A percentile compares a stretch with the other conserved stretches of the same genome.
These are phyloP conservation scores for Symbiodinium pilosum DNA, from an alignment of 73 alveolate genomes.

Conservation along the genomic window DNA sequence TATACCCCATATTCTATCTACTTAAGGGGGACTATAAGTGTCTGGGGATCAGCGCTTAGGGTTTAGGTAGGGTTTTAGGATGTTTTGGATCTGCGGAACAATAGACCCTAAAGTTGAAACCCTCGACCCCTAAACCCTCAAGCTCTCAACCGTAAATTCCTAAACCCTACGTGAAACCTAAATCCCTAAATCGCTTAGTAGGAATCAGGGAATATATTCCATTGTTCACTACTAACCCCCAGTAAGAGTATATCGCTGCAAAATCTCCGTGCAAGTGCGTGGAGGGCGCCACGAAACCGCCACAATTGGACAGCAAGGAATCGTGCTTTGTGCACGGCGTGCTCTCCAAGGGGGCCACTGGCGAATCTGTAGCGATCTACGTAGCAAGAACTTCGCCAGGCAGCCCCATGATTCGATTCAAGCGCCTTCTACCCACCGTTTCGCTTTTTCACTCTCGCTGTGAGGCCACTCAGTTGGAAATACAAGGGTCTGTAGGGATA, in stretches of 20 bases:
- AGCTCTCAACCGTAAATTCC: not conserved
- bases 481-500: too few species aligned
- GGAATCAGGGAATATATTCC: too few species aligned
- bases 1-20: too few species aligned
- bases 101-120: not conserved
- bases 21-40: too few species aligned
- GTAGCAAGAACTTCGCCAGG: slow-evolving; percentile 3
- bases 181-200: not conserved
- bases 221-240: too few species aligned
- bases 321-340: slow-evolving; percentile 3
- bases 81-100: not conserved
- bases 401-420: not conserved
- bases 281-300: too few species aligned
- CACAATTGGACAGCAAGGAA: not conserved
- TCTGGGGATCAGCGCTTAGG: not conserved
- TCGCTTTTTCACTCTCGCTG: not conserved
- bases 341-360: not conserved
- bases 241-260: too few species aligned
- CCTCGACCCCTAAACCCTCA: not conserved
- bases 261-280: too few species aligned
- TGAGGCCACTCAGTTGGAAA: not conserved
- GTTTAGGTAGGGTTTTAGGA: not conserved
- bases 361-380: not conserved
- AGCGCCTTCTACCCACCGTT: too few species aligned
- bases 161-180: not conserved